Evolutionary conservation across 331 rosid species (phyloP), one percentile per base, ranked within the genome.

Genomic region (Quercus tomentella): DNA sequence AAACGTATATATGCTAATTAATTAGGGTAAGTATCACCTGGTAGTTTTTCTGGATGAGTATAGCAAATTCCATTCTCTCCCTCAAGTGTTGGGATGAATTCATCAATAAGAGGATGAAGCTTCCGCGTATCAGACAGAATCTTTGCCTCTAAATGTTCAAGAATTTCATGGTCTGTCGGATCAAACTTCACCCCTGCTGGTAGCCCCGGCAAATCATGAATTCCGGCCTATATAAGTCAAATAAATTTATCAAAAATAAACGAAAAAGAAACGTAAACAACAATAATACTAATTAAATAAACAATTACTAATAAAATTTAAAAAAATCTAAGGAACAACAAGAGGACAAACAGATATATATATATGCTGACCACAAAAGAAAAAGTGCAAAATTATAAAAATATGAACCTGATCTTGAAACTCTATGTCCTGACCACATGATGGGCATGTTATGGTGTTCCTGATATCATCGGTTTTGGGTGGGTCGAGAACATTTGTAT

Each of bases 101-200:
- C 86, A 81, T 93, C 92, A 56, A 91, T 91, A 1, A 95, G 94
- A 6, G 98, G 98, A 86, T 95, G 99, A 22, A 91, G 93, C 65
- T 88, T 93, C n/a, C 76, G 72, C 10, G 80, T 81, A 85, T 91
- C 89, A 21, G 84, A 70, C 33, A 74, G 58, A 56, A 90, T 88
- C 74, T 91, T 93, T 0, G 97, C 97, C 72, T 93, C 99, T 66
- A 96, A 96, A 82, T 96, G 99, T 55, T 91, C 89, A 8, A 96
- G 35, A 68, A 96, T 90, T 76, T 96, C 97, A 56, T 84, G 87
- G 81, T 96, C 99, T n/a, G 88, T 96, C 1, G 99, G 99, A 75
- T 96, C 98, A 70, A 96, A 96, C 70, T 93, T 95, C 80, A 93
- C 89, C 23, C 99, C 99, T 28, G 93, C 93, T 56, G 99, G 99